Evolutionary conservation across 805 yeast genomes (phyloP).

Genomic region (Yamadazyma akitaensis): DNA sequence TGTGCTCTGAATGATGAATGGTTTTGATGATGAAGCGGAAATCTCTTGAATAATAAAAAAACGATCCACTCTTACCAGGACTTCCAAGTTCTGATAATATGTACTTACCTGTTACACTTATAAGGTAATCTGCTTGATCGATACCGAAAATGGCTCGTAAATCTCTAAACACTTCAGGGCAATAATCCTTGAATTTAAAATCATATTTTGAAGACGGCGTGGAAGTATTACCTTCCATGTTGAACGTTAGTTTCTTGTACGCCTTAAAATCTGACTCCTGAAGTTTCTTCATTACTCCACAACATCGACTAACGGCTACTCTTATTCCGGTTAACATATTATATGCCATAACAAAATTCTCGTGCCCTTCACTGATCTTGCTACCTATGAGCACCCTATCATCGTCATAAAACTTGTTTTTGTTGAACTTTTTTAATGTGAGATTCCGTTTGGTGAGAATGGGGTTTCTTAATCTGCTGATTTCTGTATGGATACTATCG

Average conservation of each 20-base stretch:
- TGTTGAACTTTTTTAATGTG: slow-evolving; percentile 24
- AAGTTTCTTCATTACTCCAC: slow-evolving; percentile 76
- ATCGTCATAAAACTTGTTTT: slow-evolving; percentile 43
- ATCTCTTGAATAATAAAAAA: slow-evolving; percentile 92
- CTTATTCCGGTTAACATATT: slow-evolving; percentile 97
- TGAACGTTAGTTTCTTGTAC: slow-evolving; percentile 81
- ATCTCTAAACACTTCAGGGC: slow-evolving; percentile 91
- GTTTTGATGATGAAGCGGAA: slow-evolving; percentile 93
- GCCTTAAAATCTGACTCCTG: slow-evolving; percentile 66
- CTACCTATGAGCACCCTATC: slow-evolving; percentile 69
- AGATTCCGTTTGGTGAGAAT: slow-evolving; percentile 41
- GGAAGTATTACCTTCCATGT: slow-evolving; percentile 78
- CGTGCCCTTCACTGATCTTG: slow-evolving; percentile 88
- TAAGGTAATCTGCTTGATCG: slow-evolving; percentile 93
- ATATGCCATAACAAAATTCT: slow-evolving; percentile 89
- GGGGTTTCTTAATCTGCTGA: slow-evolving; percentile 49
- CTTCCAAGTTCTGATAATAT: slow-evolving; percentile 89
- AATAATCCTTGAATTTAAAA: slow-evolving; percentile 93
- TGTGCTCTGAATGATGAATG: slow-evolving; percentile 89
- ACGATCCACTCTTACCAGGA: slow-evolving; percentile 96
- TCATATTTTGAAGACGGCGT: slow-evolving; percentile 95
- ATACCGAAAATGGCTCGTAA: slow-evolving; percentile 75
- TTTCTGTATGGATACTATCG: slow-evolving; percentile 39
- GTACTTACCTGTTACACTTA: slow-evolving; percentile 89
- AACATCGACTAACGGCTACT: slow-evolving; percentile 89